These are phyloP conservation scores for Trichoderma sp. DNA, from an alignment of 2,329 filamentous ascomycete species.

Conservation along the genomic window DNA sequence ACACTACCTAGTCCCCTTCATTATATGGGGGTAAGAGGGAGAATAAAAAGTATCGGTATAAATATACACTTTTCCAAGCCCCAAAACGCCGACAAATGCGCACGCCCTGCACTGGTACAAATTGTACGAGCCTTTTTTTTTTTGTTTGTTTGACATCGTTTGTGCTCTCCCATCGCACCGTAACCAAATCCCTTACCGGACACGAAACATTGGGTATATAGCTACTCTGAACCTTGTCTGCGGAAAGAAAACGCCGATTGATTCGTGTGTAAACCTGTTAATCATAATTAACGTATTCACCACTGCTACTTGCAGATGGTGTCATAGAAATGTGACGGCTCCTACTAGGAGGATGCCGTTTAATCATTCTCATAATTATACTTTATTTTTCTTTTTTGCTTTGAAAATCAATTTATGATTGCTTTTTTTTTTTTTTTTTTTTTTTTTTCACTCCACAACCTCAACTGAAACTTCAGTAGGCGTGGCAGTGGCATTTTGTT, in stretches of 20 bases:
- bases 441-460: conserved; percentile 23
- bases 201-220: conserved; percentile 7
- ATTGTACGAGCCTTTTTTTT: background rate
- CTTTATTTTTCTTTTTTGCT: background rate
- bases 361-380: background rate
- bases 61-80: conserved; percentile 22
- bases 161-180: background rate
- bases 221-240: background rate
- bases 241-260: background rate
- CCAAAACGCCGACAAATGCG: conserved; percentile 18
- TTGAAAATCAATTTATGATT: conserved; percentile 5
- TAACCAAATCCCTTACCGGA: background rate
- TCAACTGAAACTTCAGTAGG: conserved; percentile 33
- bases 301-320: conserved; percentile 17
- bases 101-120: background rate
- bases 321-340: background rate
- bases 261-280: conserved; percentile 22
- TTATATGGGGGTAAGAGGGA: conserved; percentile 22
- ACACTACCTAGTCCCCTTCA: conserved; percentile 19
- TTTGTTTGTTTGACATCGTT: background rate
- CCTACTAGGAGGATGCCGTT: conserved; percentile 10
- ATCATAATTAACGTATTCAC: conserved; percentile 23
- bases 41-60: conserved; percentile 10
- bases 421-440: background rate
- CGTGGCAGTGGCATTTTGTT: conserved; percentile 22